Conservation (phyloP, 192 early-diverging fungal species). For the Thamnidium elegans region DNA sequence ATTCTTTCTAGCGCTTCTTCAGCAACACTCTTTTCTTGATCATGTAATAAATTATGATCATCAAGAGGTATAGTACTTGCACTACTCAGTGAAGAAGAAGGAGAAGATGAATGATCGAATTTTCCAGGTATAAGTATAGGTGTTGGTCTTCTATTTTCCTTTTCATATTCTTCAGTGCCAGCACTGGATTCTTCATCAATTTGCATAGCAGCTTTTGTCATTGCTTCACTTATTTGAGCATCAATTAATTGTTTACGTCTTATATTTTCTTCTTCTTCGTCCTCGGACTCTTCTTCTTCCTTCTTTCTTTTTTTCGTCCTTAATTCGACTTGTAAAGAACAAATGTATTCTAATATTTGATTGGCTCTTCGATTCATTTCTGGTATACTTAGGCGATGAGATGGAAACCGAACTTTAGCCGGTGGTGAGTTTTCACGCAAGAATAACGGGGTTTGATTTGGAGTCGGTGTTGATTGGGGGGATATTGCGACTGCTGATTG, state of each 20-base stretch:
- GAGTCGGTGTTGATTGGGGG: conserved; percentile 4
- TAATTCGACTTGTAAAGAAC: conserved; percentile 49
- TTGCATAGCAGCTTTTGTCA: conserved; percentile 1
- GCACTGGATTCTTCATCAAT: conserved; percentile 2
- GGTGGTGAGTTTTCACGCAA: conserved; percentile 31
- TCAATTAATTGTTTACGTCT: background rate
- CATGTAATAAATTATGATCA: background rate
- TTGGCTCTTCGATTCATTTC: conserved; percentile 72
- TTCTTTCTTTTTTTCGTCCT: background rate
- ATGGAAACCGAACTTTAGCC: conserved; percentile 49
- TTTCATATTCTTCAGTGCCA: conserved; percentile 3
- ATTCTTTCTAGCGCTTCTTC: conserved; percentile 1
- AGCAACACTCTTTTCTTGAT: conserved; percentile 12
- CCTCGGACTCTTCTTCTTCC: background rate
- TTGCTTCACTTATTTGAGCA: background rate
- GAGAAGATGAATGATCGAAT: conserved; percentile 4
- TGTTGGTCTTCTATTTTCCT: conserved; percentile 10
- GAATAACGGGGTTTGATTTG: background rate
- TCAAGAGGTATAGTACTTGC: conserved; percentile 33
- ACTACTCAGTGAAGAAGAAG: conserved; percentile 34
- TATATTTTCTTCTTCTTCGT: background rate
- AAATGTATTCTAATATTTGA: conserved; percentile 62
- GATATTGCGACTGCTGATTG: background rate
- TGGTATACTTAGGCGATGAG: conserved; percentile 46
- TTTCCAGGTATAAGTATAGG: conserved; percentile 14